Percentiles rank a stretch among this genome's conserved stretches.
phyloP scores from a whole-genome alignment of 2,329 filamentous ascomycete genomes.

The Calonectria ilicicola region DNA sequence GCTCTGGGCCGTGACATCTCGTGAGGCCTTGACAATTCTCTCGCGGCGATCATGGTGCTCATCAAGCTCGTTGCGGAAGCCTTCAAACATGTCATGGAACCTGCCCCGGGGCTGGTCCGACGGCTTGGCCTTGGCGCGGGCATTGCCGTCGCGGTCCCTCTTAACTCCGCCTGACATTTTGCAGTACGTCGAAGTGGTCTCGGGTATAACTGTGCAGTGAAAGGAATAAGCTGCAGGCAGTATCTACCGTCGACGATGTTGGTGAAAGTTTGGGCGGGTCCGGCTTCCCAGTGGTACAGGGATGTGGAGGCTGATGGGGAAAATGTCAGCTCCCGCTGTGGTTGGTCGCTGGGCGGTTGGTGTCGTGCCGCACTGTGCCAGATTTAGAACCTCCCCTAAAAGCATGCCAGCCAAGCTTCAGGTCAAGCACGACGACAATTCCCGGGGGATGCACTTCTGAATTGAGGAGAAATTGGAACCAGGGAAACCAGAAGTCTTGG shows the following conservation, averaged over 20 bases:
- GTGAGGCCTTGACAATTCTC: slow-evolving; percentile 87
- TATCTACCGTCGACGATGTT: slow-evolving; percentile 29
- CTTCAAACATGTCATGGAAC: slow-evolving; percentile 83
- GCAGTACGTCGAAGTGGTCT: slow-evolving; percentile 3
- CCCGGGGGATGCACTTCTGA: background rate
- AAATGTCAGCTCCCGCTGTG: slow-evolving; percentile 38
- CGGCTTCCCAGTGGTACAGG: slow-evolving; percentile 36
- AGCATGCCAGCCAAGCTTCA: slow-evolving; percentile 13
- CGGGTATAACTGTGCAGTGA: slow-evolving; percentile 15
- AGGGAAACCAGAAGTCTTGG: background rate
- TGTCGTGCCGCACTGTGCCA: slow-evolving; percentile 14
- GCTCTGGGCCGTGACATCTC: slow-evolving; percentile 92
- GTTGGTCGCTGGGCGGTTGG: slow-evolving; percentile 4
- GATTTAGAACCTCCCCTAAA: slow-evolving; percentile 20
- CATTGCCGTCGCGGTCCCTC: slow-evolving; percentile 65
- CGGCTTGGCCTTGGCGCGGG: slow-evolving; percentile 51
- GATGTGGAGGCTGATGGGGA: slow-evolving; percentile 28
- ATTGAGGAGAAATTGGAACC: background rate
- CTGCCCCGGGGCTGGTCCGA: slow-evolving; percentile 51
- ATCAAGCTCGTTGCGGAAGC: slow-evolving; percentile 88
- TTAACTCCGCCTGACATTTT: slow-evolving; percentile 60
- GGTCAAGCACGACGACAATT: slow-evolving; percentile 24
- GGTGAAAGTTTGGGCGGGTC: slow-evolving; percentile 28
- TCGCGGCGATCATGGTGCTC: slow-evolving; percentile 94
- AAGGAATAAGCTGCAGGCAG: background rate